A percentile compares a stretch with the other conserved stretches of the same genome.
Evolutionary conservation across 495 filamentous ascomycete species (phyloP).

Genomic region (Xylaria bambusicola): DNA sequence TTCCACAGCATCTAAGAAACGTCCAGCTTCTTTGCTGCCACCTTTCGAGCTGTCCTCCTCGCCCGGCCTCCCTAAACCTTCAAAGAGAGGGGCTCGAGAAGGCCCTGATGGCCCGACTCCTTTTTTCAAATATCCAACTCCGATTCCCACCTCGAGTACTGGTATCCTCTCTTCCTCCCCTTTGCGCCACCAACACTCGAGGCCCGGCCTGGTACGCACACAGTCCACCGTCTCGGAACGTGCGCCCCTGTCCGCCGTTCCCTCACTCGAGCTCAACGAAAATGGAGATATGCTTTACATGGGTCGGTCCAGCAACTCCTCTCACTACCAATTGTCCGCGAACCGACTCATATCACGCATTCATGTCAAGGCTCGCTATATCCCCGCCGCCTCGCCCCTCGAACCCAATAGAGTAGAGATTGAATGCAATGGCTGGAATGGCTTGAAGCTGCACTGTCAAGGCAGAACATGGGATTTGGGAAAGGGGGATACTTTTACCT

Average conservation of each 20-base stretch:
- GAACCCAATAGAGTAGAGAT: slow-evolving; percentile 76
- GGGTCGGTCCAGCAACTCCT: slow-evolving; percentile 90
- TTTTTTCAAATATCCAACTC: slow-evolving; percentile 77
- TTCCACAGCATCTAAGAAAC: slow-evolving; percentile 64
- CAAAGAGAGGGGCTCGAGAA: slow-evolving; percentile 68
- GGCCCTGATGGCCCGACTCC: slow-evolving; percentile 42
- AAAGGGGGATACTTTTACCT: slow-evolving; percentile 88
- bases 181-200: slow-evolving; percentile 57
- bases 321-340: slow-evolving; percentile 85
- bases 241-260: slow-evolving; percentile 77
- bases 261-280: slow-evolving; percentile 75
- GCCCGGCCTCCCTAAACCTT: slow-evolving; percentile 73
- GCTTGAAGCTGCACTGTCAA: slow-evolving; percentile 88
- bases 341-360: slow-evolving; percentile 90
- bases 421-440: slow-evolving; percentile 93
- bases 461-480: slow-evolving; percentile 81
- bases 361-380: slow-evolving; percentile 86
- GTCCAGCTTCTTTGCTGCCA: slow-evolving; percentile 80
- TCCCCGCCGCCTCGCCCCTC: slow-evolving; percentile 60
- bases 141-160: slow-evolving; percentile 89
- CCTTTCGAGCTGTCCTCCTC: slow-evolving; percentile 95
- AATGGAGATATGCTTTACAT: slow-evolving; percentile 81
- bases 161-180: slow-evolving; percentile 90
- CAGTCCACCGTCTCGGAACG: slow-evolving; percentile 78
- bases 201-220: slow-evolving; percentile 52